phyloP scores from a whole-genome alignment of 2,329 filamentous ascomycete genomes.

The Rutstroemia sp. region DNA sequence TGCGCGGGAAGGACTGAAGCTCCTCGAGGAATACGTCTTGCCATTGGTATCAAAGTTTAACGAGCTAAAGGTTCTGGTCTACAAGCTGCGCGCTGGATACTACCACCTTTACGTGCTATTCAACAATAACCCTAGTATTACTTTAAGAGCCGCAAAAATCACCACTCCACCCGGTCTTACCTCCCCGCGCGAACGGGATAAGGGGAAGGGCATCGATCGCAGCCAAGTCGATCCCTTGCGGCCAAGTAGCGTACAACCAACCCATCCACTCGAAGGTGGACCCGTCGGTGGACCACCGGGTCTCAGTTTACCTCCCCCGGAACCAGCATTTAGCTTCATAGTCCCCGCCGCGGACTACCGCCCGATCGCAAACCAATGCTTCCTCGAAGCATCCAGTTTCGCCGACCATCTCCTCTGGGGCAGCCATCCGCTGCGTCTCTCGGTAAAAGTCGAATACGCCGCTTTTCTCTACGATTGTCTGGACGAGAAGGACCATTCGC shows the following conservation, averaged over 20 bases:
- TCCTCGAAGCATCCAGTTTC: slow-evolving; percentile 66
- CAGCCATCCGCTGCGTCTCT: slow-evolving; percentile 82
- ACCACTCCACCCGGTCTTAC: slow-evolving; percentile 33
- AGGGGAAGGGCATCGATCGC: slow-evolving; percentile 25
- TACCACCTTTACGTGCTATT: slow-evolving; percentile 97
- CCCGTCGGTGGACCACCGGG: slow-evolving; percentile 40
- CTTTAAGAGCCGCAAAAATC: slow-evolving; percentile 23
- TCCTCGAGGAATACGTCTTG: slow-evolving; percentile 81
- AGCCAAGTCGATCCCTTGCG: slow-evolving; percentile 16
- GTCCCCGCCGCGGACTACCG: slow-evolving; percentile 75
- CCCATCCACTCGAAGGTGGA: slow-evolving; percentile 29
- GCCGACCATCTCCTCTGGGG: slow-evolving; percentile 74
- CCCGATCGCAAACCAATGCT: slow-evolving; percentile 72
- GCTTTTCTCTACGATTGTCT: slow-evolving; percentile 92
- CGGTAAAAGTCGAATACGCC: slow-evolving; percentile 84
- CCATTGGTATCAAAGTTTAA: slow-evolving; percentile 72
- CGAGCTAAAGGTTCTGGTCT: slow-evolving; percentile 82
- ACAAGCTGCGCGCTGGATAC: slow-evolving; percentile 89
- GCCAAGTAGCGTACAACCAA: slow-evolving; percentile 28
- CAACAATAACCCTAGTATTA: slow-evolving; percentile 77
- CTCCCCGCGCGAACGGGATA: slow-evolving; percentile 25
- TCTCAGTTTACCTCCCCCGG: slow-evolving; percentile 30
- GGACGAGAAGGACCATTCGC: slow-evolving; percentile 70
- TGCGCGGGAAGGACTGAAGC: slow-evolving; percentile 79
- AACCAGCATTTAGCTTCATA: slow-evolving; percentile 62